Evolutionary conservation across 1,139 yeast species (phyloP), one percentile per base, ranked within the genome.

Genomic region (Zygosaccharomyces pseudobailii): DNA sequence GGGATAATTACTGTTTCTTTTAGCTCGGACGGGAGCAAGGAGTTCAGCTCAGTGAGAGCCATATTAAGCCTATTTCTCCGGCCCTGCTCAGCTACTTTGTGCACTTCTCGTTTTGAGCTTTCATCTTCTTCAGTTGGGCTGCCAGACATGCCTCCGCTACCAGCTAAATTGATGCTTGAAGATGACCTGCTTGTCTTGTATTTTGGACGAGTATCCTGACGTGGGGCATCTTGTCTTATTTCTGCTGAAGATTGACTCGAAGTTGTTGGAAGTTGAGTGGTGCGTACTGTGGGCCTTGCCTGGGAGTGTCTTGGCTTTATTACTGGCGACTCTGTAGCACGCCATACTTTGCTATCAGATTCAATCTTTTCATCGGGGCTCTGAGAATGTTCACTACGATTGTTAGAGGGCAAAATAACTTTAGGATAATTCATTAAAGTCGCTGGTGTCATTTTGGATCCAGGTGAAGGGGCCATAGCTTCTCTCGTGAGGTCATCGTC

Each of bases 81-180:
- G 8, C 96, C 97, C 67, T 92, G 97, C 68, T 92, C 98, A 0
- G 98, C 97, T 24, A 87, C 75, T 63, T 92, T 90, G 67, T 92
- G 98, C 23, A 87, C 82, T 4, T 92, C 85, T 57, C 83, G 83
- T 63, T 84, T 83, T 25, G 76, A 45, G 20, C 36, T 25, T 19
- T 49, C 51, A 19, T 47, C 54, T 19, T 49, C 51, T 21, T 46
- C 49, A 31, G 45, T 43, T 8, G 41, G 41, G 32, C 50, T 48
- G 21, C 44, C 51, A 33, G 40, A 42, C 5, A 41, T 43, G 30
- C 7, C 17, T 13, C 28, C 37, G 7, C n/a, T 31, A n/a, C 39
- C 46, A 32, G 30, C 8, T 23, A 46, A 27, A 31, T 43, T 43
- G 10, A 45, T 36, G 17, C 44, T 34, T 19, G 48, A 45, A 10